A percentile compares a stretch with the other conserved stretches of the same genome.
Conservation (phyloP, 1,284 basidiomycete genomes). For the Rhizoctonia solani region DNA sequence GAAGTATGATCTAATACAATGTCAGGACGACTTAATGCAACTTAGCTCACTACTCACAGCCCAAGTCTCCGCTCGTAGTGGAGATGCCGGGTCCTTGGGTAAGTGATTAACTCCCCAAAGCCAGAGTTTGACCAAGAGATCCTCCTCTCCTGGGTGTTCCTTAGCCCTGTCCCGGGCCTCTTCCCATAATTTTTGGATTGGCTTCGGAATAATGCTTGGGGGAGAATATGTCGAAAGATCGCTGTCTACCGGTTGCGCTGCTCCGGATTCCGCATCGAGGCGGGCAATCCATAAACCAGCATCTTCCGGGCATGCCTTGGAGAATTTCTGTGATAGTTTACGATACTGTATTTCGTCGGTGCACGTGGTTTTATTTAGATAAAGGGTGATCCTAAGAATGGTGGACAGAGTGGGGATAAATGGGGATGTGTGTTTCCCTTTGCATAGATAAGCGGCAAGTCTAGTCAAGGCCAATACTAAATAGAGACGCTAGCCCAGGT, state of each 20-base stretch:
- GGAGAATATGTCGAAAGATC: conserved; percentile 43
- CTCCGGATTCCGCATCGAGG: conserved; percentile 51
- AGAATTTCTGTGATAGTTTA: conserved; percentile 53
- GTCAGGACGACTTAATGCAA: conserved; percentile 10
- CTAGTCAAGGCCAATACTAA: conserved; percentile 55
- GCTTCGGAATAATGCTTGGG: conserved; percentile 51
- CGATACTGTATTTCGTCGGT: conserved; percentile 48
- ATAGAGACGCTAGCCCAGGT: conserved; percentile 50
- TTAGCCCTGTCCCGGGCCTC: conserved; percentile 33
- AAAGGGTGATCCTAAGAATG: conserved; percentile 53
- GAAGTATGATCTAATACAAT: conserved; percentile 50
- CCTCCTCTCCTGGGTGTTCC: conserved; percentile 25
- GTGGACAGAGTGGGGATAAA: conserved; percentile 52
- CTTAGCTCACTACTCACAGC: background rate
- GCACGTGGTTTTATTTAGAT: conserved; percentile 41
- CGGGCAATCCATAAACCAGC: conserved; percentile 59
- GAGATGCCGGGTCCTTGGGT: conserved; percentile 41
- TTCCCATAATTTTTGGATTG: conserved; percentile 31
- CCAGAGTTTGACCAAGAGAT: conserved; percentile 35
- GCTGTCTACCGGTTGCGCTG: conserved; percentile 43
- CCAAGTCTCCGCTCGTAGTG: conserved; percentile 48
- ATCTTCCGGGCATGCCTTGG: conserved; percentile 45
- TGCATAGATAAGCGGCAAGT: conserved; percentile 35
- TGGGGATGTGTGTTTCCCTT: conserved; percentile 39
- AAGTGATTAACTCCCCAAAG: conserved; percentile 38